Percentiles rank a stretch among this genome's conserved stretches.
Evolutionary conservation across 2,329 filamentous ascomycete genomes (phyloP).

Genomic region (Pseudogymnoascus sp.): DNA sequence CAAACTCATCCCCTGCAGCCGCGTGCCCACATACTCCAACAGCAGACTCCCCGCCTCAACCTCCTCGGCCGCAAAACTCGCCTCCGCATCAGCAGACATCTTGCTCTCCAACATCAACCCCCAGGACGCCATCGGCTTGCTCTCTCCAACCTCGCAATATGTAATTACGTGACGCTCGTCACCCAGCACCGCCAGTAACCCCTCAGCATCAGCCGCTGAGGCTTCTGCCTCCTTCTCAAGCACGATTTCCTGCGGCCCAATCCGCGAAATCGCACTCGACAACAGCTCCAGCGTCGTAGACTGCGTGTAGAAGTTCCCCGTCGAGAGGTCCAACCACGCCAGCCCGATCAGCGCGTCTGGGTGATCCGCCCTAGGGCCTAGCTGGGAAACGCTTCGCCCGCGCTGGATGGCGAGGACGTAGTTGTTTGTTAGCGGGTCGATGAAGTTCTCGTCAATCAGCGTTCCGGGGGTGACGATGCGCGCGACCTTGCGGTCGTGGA

Average conservation of each 20-base stretch:
- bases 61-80: constrained; percentile 59
- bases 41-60: constrained; percentile 68
- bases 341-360: constrained; percentile 52
- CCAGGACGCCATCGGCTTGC: constrained; percentile 49
- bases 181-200: constrained; percentile 58
- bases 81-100: constrained; percentile 44
- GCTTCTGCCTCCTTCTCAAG: constrained; percentile 56
- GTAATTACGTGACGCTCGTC: constrained; percentile 71
- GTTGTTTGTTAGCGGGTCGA: constrained; percentile 89
- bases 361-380: constrained; percentile 8
- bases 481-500: constrained; percentile 78
- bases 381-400: constrained; percentile 22
- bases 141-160: constrained; percentile 46
- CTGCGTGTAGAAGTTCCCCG: constrained; percentile 88
- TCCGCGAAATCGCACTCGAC: constrained; percentile 72
- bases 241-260: constrained; percentile 78
- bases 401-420: constrained; percentile 78
- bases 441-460: constrained; percentile 93
- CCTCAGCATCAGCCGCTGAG: constrained; percentile 49
- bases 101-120: constrained; percentile 66
- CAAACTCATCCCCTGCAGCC: constrained; percentile 68
- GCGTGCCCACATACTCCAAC: constrained; percentile 75
- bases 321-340: constrained; percentile 92
- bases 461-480: constrained; percentile 91
- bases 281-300: constrained; percentile 60